A percentile compares a stretch with the other conserved stretches of the same genome.
Evolutionary conservation across 305 asterid genomes (phyloP).

Genomic region (Salvia sclarea): DNA sequence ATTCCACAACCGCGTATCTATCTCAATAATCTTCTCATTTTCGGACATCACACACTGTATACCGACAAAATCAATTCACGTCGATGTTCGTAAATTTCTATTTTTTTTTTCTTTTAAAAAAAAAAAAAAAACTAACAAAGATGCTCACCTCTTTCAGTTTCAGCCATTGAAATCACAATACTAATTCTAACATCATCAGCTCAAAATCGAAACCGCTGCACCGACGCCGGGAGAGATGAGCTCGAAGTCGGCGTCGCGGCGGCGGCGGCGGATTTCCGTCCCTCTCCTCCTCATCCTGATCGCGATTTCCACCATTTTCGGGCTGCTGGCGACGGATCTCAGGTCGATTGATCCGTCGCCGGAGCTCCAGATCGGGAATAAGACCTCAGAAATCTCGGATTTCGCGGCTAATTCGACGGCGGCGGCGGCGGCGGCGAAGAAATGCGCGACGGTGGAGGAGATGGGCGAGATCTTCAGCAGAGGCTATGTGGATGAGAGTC

Average conservation of each 20-base stretch:
- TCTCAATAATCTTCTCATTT: background rate
- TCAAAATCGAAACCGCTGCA: background rate
- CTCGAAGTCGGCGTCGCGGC: constrained; percentile 40
- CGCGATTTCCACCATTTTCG: constrained; percentile 41
- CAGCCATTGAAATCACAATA: too few species aligned
- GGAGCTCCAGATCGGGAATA: constrained; percentile 35
- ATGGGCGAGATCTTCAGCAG: constrained; percentile 75
- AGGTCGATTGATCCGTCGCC: constrained; percentile 48
- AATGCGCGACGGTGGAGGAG: constrained; percentile 90
- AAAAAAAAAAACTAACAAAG: too few species aligned
- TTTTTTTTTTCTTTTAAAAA: too few species aligned
- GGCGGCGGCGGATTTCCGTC: constrained; percentile 44
- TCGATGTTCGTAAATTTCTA: background rate
- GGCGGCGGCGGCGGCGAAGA: constrained; percentile 32
- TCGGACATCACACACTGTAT: background rate
- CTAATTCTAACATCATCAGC: background rate
- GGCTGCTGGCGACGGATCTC: constrained; percentile 40
- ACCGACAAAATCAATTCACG: background rate
- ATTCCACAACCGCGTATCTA: background rate
- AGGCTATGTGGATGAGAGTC: constrained; percentile 62
- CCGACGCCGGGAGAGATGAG: constrained; percentile 35
- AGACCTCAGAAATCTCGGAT: constrained; percentile 7
- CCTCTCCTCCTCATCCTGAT: constrained; percentile 36
- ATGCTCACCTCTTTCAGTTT: background rate
- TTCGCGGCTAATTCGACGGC: constrained; percentile 30